Conservation (phyloP, 179 eudicot species). For the Beta lomatogona region DNA sequence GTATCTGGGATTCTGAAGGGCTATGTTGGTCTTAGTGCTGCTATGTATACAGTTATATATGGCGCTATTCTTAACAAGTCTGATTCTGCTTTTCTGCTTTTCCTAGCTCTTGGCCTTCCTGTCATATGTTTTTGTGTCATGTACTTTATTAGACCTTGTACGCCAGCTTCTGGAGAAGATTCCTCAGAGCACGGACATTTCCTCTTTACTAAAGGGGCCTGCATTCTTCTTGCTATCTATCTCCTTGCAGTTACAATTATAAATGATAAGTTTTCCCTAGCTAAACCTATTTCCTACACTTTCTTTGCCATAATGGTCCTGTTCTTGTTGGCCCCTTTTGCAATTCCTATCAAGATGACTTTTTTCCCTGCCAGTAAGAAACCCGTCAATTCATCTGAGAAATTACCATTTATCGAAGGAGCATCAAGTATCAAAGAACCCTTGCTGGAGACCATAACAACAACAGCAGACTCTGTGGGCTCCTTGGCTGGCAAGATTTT, state of each 20-base stretch:
- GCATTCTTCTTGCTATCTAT: slow-evolving; percentile 60
- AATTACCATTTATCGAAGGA: slow-evolving; percentile 21
- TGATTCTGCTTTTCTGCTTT: slow-evolving; percentile 53
- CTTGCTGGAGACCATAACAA: slow-evolving; percentile 12
- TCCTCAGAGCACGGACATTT: slow-evolving; percentile 61
- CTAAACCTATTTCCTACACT: slow-evolving; percentile 42
- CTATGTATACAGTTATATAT: slow-evolving; percentile 66
- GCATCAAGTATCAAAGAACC: slow-evolving; percentile 33
- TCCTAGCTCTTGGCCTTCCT: slow-evolving; percentile 69
- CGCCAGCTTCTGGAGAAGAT: slow-evolving; percentile 73
- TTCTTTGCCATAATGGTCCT: slow-evolving; percentile 59
- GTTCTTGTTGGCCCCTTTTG: slow-evolving; percentile 75
- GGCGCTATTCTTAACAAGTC: slow-evolving; percentile 54
- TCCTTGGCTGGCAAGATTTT: too few relatives aligned
- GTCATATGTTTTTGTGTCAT: slow-evolving; percentile 56
- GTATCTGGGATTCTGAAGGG: slow-evolving; percentile 92
- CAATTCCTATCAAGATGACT: slow-evolving; percentile 87
- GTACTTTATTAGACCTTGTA: slow-evolving; percentile 74
- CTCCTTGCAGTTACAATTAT: slow-evolving; percentile 62
- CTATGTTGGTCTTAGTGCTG: slow-evolving; percentile 83
- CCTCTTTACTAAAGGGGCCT: slow-evolving; percentile 68
- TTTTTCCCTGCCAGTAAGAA: slow-evolving; percentile 49
- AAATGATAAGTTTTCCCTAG: slow-evolving; percentile 39
- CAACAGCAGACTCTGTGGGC: too few relatives aligned
- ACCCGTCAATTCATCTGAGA: slow-evolving; percentile 33